phyloP scores from a whole-genome alignment of 768 basidiomycete species.

The Leccinum truebloodii region DNA sequence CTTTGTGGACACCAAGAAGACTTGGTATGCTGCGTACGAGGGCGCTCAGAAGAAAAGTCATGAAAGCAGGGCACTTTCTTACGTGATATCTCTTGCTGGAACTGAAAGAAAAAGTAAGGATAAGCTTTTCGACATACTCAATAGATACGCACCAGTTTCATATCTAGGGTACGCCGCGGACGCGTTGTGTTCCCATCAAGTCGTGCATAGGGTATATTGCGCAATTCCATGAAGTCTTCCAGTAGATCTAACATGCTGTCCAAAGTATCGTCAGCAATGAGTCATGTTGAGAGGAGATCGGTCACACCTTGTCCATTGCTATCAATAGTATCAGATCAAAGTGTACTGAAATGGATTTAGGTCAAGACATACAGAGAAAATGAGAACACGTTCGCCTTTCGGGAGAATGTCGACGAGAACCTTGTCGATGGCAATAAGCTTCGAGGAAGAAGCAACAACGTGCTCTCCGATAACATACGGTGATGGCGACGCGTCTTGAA shows the following conservation, averaged over 20 bases:
- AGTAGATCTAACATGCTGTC: slow-evolving; percentile 66
- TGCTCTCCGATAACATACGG: slow-evolving; percentile 56
- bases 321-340: slow-evolving; percentile 17
- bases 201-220: slow-evolving; percentile 59
- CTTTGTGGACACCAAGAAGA: slow-evolving; percentile 69
- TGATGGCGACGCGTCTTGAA: slow-evolving; percentile 49
- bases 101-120: slow-evolving; percentile 34
- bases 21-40: slow-evolving; percentile 50
- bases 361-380: slow-evolving; percentile 56
- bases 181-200: slow-evolving; percentile 57
- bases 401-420: slow-evolving; percentile 55
- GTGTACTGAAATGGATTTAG: not conserved
- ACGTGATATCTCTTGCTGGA: slow-evolving; percentile 61
- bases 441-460: slow-evolving; percentile 55
- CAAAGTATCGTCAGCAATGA: slow-evolving; percentile 1
- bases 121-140: not conserved
- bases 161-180: slow-evolving; percentile 57
- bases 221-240: slow-evolving; percentile 64
- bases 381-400: slow-evolving; percentile 61
- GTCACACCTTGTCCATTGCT: slow-evolving; percentile 60
- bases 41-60: slow-evolving; percentile 7
- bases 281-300: not conserved
- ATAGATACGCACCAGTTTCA: slow-evolving; percentile 46
- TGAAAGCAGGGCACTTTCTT: slow-evolving; percentile 20
- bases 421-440: slow-evolving; percentile 59